These are phyloP conservation scores for Furcasterigmium furcatum DNA, from an alignment of 2,329 filamentous ascomycete genomes.

Conservation along the genomic window DNA sequence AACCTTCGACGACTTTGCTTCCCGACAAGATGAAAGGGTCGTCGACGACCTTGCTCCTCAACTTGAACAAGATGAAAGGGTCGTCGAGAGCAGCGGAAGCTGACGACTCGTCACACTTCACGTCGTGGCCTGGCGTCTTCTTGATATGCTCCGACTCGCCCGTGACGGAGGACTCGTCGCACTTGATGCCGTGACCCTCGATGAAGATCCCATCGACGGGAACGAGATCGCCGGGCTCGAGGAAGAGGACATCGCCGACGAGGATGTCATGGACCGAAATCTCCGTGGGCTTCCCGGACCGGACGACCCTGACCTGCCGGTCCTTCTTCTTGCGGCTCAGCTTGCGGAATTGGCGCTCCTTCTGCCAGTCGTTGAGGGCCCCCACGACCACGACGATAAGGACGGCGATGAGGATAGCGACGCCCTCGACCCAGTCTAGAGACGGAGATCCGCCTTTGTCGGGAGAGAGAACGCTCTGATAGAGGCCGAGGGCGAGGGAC, in stretches of 20 bases:
- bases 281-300: constrained; percentile 67
- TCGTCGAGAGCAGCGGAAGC: no score
- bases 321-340: constrained; percentile 79
- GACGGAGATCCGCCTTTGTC: no score
- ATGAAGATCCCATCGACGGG: constrained; percentile 73
- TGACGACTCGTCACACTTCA: no score
- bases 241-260: constrained; percentile 66
- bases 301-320: constrained; percentile 67
- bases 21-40: constrained; percentile 87
- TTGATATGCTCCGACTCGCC: constrained; percentile 74
- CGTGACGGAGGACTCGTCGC: constrained; percentile 76
- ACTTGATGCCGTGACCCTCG: constrained; percentile 70
- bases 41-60: no score
- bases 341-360: constrained; percentile 75
- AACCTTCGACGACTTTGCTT: constrained; percentile 71
- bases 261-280: constrained; percentile 67
- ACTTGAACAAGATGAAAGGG: no score
- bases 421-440: constrained; percentile 80
- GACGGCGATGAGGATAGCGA: constrained; percentile 77
- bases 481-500: constrained; percentile 71
- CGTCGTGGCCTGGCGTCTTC: constrained; percentile 65
- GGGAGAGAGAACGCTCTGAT: constrained; percentile 63
- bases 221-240: constrained; percentile 74
- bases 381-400: constrained; percentile 74
- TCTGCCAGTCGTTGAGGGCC: constrained; percentile 76